Conservation (phyloP, 2,329 filamentous ascomycete species). For the Tolypocladium ophioglossoides region DNA sequence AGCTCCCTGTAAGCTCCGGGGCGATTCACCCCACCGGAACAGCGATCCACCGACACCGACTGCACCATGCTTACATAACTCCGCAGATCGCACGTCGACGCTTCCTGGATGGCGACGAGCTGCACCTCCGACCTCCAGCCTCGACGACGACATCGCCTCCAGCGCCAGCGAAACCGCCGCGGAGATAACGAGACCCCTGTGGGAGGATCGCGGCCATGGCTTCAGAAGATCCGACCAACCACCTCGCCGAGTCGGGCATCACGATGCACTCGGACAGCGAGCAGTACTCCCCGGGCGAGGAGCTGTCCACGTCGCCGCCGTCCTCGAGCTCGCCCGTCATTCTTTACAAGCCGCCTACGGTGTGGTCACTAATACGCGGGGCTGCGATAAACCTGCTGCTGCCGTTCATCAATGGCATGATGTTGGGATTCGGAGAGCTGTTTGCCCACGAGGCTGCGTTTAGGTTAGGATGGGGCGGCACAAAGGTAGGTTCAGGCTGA, state of each 20-base stretch:
- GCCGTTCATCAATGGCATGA: conserved; percentile 94
- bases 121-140: not conserved
- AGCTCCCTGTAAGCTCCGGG: not conserved
- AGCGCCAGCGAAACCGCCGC: not conserved
- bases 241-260: conserved; percentile 61
- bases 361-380: conserved; percentile 77
- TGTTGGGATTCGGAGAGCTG: conserved; percentile 94
- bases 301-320: conserved; percentile 48
- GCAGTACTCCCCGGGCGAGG: conserved; percentile 61
- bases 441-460: conserved; percentile 96
- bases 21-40: conserved; percentile 16
- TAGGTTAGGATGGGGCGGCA: conserved; percentile 83
- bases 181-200: not conserved
- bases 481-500: conserved; percentile 57
- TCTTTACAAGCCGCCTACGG: conserved; percentile 78
- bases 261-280: conserved; percentile 78
- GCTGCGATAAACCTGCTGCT: conserved; percentile 92
- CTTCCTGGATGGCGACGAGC: not conserved
- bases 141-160: not conserved
- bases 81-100: not conserved
- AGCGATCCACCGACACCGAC: conserved; percentile 17
- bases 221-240: conserved; percentile 36
- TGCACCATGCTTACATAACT: conserved; percentile 2
- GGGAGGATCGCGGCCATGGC: conserved; percentile 32
- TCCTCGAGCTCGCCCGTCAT: conserved; percentile 61